These are phyloP conservation scores for Triticum urartu DNA, from an alignment of 176 grass and related monocot species.

Conservation along the genomic window DNA sequence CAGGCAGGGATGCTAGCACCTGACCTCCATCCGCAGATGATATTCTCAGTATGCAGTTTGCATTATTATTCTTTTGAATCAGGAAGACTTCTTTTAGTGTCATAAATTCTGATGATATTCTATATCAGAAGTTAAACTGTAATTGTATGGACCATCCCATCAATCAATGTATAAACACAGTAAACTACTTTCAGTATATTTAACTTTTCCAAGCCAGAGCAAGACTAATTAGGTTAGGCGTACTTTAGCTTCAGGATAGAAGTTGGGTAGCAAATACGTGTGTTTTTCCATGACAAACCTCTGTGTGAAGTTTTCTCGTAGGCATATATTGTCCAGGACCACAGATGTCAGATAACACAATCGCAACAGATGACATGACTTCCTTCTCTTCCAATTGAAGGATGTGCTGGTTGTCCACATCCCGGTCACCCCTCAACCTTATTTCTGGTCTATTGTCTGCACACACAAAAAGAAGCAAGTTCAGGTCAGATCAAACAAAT, in stretches of 20 bases:
- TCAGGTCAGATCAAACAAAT: background rate
- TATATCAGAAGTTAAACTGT: background rate
- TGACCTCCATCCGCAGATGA: background rate
- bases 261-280: constrained; percentile 12
- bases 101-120: background rate
- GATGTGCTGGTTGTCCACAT: constrained; percentile 70
- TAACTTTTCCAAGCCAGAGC: background rate
- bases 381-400: constrained; percentile 88
- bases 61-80: background rate
- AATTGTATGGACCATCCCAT: background rate
- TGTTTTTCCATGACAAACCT: constrained; percentile 57
- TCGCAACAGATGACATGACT: constrained; percentile 79
- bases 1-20: background rate
- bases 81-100: background rate
- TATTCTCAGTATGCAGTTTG: background rate
- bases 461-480: constrained; percentile 2
- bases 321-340: constrained; percentile 86
- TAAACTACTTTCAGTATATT: background rate
- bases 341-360: constrained; percentile 79
- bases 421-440: constrained; percentile 75
- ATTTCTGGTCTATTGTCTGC: constrained; percentile 60
- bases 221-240: background rate
- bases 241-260: background rate
- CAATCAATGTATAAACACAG: background rate
- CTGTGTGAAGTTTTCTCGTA: constrained; percentile 76